These are phyloP conservation scores for Hordeum marinum DNA, from an alignment of 176 grass and related monocot species.

Conservation along the genomic window DNA sequence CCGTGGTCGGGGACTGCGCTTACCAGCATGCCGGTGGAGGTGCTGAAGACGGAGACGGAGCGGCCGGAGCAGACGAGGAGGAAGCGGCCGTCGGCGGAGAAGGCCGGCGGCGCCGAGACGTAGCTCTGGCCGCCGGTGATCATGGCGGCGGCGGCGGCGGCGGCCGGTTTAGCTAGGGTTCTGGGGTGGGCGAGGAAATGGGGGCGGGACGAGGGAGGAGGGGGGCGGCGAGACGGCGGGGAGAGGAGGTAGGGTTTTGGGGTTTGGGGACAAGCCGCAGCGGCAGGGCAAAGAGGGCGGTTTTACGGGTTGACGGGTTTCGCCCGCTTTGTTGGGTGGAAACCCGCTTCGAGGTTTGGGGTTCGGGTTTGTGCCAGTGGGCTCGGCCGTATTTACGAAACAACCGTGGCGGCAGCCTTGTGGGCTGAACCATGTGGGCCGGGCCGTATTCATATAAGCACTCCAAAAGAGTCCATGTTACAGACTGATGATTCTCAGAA, in stretches of 20 bases:
- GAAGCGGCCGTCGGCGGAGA: slow-evolving; percentile 71
- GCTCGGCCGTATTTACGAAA: neutral
- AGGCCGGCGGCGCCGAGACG: slow-evolving; percentile 68
- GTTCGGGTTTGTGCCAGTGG: neutral
- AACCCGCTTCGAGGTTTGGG: neutral
- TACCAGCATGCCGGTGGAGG: slow-evolving; percentile 79
- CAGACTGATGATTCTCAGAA: no score
- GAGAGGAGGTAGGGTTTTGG: slow-evolving; percentile 41
- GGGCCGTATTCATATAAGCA: neutral
- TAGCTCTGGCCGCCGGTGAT: slow-evolving; percentile 81
- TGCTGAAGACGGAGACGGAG: slow-evolving; percentile 77
- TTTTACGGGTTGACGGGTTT: neutral
- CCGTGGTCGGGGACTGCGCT: neutral
- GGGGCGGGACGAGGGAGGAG: neutral
- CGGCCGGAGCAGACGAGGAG: slow-evolving; percentile 65
- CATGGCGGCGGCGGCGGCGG: slow-evolving; percentile 45
- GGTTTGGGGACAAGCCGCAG: neutral
- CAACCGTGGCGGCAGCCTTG: neutral
- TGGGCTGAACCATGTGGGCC: neutral
- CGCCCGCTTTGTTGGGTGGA: neutral
- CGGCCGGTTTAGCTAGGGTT: slow-evolving; percentile 14
- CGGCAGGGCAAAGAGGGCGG: neutral
- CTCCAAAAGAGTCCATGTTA: neutral
- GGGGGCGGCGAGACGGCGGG: neutral
- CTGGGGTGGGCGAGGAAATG: neutral